These are phyloP conservation scores for Xylariaceae sp. DNA, from an alignment of 2,329 filamentous ascomycete genomes.

Conservation along the genomic window DNA sequence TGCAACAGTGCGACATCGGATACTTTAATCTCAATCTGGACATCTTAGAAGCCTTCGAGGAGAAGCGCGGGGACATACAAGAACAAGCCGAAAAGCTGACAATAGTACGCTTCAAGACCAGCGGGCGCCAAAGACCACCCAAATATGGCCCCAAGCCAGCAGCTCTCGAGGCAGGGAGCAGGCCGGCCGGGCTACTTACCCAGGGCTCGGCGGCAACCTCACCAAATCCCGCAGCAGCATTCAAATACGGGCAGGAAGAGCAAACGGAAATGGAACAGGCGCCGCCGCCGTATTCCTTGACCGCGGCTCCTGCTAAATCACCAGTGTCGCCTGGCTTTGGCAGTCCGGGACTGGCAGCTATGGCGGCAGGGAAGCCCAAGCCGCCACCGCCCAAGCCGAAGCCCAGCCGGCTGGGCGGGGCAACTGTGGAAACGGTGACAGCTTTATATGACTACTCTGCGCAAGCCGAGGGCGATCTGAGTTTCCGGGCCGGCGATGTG, in stretches of 20 bases:
- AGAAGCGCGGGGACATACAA: conserved; percentile 83
- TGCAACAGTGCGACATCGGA: conserved; percentile 95
- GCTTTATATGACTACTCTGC: conserved; percentile 96
- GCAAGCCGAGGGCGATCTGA: conserved; percentile 89
- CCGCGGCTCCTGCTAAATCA: conserved; percentile 34
- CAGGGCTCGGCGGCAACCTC: conserved; percentile 36
- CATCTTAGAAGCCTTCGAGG: conserved; percentile 83
- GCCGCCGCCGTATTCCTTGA: conserved; percentile 65
- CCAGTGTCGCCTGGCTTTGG: conserved; percentile 29
- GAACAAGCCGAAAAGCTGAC: conserved; percentile 76
- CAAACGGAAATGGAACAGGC: conserved; percentile 48
- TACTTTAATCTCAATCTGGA: conserved; percentile 93
- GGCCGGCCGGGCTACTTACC: conserved; percentile 42
- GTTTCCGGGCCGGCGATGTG: conserved; percentile 78
- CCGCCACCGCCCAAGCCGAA: conserved; percentile 69
- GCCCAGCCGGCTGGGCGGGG: conserved; percentile 62
- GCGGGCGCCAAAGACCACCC: conserved; percentile 59
- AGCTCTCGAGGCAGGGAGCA: conserved; percentile 25
- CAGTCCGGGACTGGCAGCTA: conserved; percentile 36
- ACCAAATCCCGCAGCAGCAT: conserved; percentile 26
- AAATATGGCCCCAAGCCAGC: conserved; percentile 53
- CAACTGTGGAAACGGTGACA: conserved; percentile 70
- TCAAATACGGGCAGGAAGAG: conserved; percentile 31
- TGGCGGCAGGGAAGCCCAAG: conserved; percentile 60
- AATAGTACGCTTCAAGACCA: conserved; percentile 89